Evolutionary conservation across 805 yeast species (phyloP), one percentile per base, ranked within the genome.

Genomic region (Barnettozyma populi): DNA sequence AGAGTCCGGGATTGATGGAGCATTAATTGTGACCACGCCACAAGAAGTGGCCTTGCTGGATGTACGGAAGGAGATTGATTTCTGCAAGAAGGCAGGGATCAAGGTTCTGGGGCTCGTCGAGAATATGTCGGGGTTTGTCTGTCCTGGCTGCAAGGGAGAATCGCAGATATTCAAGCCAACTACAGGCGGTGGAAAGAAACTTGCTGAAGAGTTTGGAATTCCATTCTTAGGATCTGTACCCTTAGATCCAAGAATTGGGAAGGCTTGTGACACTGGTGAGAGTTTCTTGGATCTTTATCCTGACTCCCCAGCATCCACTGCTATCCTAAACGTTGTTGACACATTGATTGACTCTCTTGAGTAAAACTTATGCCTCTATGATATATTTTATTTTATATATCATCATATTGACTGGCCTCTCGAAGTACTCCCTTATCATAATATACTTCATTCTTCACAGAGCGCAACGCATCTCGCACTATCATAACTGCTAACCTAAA

Each of bases 51-150:
- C 99, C 0, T 69, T 94, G 36, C 68, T 94, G 41, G 99, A 94
- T 62, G 99, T 94, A 5, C 73, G 99, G 48, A 94, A 94, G 66
- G 99, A 94, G 62, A 87, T 94, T 19, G 95, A 92, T 62, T 94
- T 94, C 59, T 94, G 99, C 66, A 74, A 81, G 38, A 94, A 94
- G 65, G 98, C 98, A 2, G 83, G 82, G 2, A 90, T 94, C 52
- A 83, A 76, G 50, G 77, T 94, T 3, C 65, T 94, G 39, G 99
- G 99, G 0, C 67, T 94, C 13, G 97, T 94, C 18, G 99, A 94
- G 64, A 94, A 94, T 65, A 94, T 94, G 99, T 80, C 96, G 8
- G 99, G 99, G 2, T 94, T 94, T 69, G 98, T 94, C 14, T 94
- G 99, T 64, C 99, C 99, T 4, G 80, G 74, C 60, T 94, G 99